Percentiles rank a stretch among this genome's conserved stretches.
These are phyloP conservation scores for Xylariomycetidae sp. DNA, from an alignment of 2,329 filamentous ascomycete species.

Conservation along the genomic window DNA sequence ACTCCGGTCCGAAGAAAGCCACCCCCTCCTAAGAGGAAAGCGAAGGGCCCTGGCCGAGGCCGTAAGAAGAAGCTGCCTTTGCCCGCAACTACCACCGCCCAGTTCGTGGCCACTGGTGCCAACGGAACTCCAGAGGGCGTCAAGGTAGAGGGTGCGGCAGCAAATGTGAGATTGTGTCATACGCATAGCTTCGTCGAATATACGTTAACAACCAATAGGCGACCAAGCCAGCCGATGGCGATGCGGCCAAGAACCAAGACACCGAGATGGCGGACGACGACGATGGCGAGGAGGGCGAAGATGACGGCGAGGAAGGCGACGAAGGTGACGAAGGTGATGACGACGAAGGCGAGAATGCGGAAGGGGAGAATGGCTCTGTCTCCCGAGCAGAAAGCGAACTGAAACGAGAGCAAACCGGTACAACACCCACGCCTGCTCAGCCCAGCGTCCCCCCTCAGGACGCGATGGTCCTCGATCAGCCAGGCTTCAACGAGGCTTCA, in stretches of 20 bases:
- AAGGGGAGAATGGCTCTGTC: conserved; percentile 37
- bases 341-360: conserved; percentile 34
- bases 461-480: no score
- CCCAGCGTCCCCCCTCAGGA: no score
- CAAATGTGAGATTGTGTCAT: conserved; percentile 31
- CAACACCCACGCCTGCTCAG: conserved; percentile 22
- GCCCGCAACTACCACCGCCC: conserved; percentile 27
- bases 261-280: conserved; percentile 49
- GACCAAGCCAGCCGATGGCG: conserved; percentile 36
- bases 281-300: conserved; percentile 41
- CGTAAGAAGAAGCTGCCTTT: conserved; percentile 63
- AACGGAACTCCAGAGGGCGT: conserved; percentile 33
- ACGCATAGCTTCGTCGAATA: neutral
- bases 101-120: conserved; percentile 30
- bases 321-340: conserved; percentile 40
- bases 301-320: conserved; percentile 41
- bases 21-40: conserved; percentile 74
- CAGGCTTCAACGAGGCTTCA: no score
- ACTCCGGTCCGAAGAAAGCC: conserved; percentile 54
- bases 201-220: conserved; percentile 24
- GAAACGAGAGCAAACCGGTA: conserved; percentile 28
- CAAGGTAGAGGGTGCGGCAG: conserved; percentile 31
- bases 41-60: conserved; percentile 71
- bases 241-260: conserved; percentile 39
- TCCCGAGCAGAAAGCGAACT: conserved; percentile 25